Evolutionary conservation across 2,329 filamentous ascomycete genomes (phyloP).

Genomic region (Gyromitra esculenta): DNA sequence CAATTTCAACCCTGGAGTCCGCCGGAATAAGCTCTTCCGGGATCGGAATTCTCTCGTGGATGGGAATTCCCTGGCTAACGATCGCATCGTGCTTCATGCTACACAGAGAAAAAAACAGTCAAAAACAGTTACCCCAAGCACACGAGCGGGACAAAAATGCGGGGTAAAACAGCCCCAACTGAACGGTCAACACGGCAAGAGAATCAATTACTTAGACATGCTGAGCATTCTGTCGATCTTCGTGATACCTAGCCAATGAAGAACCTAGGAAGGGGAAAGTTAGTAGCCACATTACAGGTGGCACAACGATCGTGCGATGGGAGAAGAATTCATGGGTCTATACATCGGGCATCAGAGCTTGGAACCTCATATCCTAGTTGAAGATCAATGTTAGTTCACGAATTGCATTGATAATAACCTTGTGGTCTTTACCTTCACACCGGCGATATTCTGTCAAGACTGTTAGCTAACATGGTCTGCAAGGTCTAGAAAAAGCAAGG

Average conservation of each 20-base stretch:
- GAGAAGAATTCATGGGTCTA: conserved; percentile 48
- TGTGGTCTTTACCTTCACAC: conserved; percentile 74
- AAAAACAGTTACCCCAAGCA: conserved; percentile 31
- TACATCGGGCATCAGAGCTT: conserved; percentile 91
- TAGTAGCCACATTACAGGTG: conserved; percentile 45
- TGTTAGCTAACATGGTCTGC: conserved; percentile 44
- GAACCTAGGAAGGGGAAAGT: conserved; percentile 65
- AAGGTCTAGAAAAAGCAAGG: conserved; percentile 19
- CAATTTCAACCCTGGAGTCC: conserved; percentile 97
- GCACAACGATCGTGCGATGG: conserved; percentile 51
- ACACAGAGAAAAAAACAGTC: conserved; percentile 52
- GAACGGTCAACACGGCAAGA: conserved; percentile 60
- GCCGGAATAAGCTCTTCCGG: conserved; percentile 93
- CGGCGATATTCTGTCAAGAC: conserved; percentile 76
- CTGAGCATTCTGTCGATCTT: conserved; percentile 99
- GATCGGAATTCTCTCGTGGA: conserved; percentile 88
- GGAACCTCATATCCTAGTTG: conserved; percentile 82
- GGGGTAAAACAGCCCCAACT: conserved; percentile 43
- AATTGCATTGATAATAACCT: conserved; percentile 22
- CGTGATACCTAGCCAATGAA: conserved; percentile 97
- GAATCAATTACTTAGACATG: conserved; percentile 83
- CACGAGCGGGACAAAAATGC: conserved; percentile 36
- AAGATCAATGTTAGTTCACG: conserved; percentile 48
- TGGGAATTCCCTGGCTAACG: conserved; percentile 84
- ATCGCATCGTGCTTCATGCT: conserved; percentile 93